These are phyloP conservation scores for Chytriomyces sp. DNA, from an alignment of 192 early-diverging fungal genomes.

Conservation along the genomic window DNA sequence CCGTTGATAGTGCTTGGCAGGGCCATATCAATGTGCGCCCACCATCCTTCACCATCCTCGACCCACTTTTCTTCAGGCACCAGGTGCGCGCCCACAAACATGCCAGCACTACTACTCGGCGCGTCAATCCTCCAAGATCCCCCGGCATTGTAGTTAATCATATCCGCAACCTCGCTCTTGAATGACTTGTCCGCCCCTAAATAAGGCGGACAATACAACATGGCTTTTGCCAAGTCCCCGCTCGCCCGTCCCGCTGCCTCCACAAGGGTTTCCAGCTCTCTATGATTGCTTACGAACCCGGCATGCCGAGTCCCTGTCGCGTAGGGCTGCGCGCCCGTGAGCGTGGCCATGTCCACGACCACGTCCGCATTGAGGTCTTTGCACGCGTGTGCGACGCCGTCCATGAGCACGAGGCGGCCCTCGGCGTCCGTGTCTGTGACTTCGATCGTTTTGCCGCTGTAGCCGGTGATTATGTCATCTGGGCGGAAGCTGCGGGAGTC, in stretches of 20 bases:
- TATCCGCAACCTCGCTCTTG: constrained; percentile 49
- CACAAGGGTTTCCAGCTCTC: constrained; percentile 40
- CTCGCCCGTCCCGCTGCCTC: constrained; percentile 36
- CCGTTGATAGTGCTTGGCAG: constrained; percentile 18
- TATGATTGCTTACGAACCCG: constrained; percentile 41
- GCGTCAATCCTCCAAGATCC: constrained; percentile 38
- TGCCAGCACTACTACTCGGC: background rate
- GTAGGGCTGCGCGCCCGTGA: constrained; percentile 54
- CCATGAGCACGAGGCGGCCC: constrained; percentile 44
- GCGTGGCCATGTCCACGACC: constrained; percentile 54
- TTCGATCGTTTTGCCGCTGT: constrained; percentile 57
- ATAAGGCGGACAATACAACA: constrained; percentile 33
- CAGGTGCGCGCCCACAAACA: constrained; percentile 19
- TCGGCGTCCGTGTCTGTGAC: constrained; percentile 55
- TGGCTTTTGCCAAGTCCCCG: constrained; percentile 43
- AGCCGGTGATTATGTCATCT: constrained; percentile 48
- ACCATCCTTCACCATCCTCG: constrained; percentile 10
- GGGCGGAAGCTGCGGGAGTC: constrained; percentile 27
- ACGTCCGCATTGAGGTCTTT: constrained; percentile 44
- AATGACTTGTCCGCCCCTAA: constrained; percentile 20
- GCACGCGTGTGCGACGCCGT: constrained; percentile 53
- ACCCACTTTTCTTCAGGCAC: constrained; percentile 18
- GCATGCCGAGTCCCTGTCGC: constrained; percentile 51
- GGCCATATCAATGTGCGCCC: constrained; percentile 30
- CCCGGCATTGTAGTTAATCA: constrained; percentile 41